Evolutionary conservation across 306 rosid species (phyloP), one percentile per base, ranked within the genome.

Genomic region (Cicer pinnatifidum): DNA sequence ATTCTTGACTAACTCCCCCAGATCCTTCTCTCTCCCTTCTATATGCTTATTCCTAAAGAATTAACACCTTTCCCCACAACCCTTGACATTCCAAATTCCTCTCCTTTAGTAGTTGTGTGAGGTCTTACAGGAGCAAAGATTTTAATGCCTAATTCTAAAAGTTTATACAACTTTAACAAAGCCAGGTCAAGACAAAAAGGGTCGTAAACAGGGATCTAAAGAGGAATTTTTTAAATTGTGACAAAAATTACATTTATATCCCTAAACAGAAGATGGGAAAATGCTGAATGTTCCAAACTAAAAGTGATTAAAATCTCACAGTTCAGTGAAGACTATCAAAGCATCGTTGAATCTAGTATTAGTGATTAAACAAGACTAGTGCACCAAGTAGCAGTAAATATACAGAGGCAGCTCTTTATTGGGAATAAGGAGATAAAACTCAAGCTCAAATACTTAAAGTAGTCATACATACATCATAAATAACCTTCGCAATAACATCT

Each of bases 401-500:
- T 19, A 60, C 47, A 71, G 3, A n/a, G 57, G 51, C 57, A 44
- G 10, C 17, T 40, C 43, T 50, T 41, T 73, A 28, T 23, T 1
- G 3, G 17, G 13, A 35, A 71, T n/a, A 45, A 5, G 8, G 23
- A 53, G 38, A 60, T 15, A 39, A 20, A 56, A 37, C 1, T 38
- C 72, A 75, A 50, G 35, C 66, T 43, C 71, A 12, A 37, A 75
- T 15, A 37, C 33, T 69, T 7, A 23, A 65, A 71, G 67, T 7
- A 63, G 41, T 39, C 71, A 63, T 54, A 80, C 96, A 8, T 85
- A 94, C 98, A 82, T 94, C 97, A 54, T 88, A 88, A 58, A 94
- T 85, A 84, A 94, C 96, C 83, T 88, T 91, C 0, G 98, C 98
- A 62, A 94, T 91, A 70, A 91, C 92, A 80, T 91, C 89, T 83